These are phyloP conservation scores for Penicillium goetzii DNA, from an alignment of 495 filamentous ascomycete species.

Conservation along the genomic window DNA sequence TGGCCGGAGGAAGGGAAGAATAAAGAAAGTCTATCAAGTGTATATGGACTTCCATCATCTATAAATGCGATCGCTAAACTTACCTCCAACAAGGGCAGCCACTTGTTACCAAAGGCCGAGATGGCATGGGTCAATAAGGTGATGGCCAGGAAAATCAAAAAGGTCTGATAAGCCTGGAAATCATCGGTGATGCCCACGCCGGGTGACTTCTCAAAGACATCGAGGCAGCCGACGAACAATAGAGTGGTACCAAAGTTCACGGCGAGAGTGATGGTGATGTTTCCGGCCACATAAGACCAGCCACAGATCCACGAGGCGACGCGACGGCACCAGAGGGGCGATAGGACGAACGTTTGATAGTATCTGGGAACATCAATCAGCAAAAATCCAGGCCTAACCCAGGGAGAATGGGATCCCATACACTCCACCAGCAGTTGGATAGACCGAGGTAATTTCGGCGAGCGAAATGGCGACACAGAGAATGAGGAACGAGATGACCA, in stretches of 20 bases:
- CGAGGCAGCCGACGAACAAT: slow-evolving; percentile 30
- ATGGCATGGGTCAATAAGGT: slow-evolving; percentile 48
- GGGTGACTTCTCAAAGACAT: slow-evolving; percentile 46
- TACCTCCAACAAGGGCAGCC: slow-evolving; percentile 46
- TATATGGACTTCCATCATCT: not conserved
- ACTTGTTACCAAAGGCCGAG: slow-evolving; percentile 35
- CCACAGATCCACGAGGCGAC: slow-evolving; percentile 67
- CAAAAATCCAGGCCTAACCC: too few relatives aligned
- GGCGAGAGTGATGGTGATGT: slow-evolving; percentile 55
- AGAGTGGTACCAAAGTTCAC: slow-evolving; percentile 40
- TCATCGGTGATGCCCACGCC: slow-evolving; percentile 32
- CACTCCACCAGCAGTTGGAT: slow-evolving; percentile 65
- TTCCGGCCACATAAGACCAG: slow-evolving; percentile 71
- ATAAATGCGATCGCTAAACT: slow-evolving; percentile 31
- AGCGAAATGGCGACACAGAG: slow-evolving; percentile 67
- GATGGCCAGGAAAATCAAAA: slow-evolving; percentile 62
- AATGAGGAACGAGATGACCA: slow-evolving; percentile 66
- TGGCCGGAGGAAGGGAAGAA: too few relatives aligned
- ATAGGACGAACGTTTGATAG: slow-evolving; percentile 67
- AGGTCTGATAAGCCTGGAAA: slow-evolving; percentile 46
- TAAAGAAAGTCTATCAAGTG: not conserved
- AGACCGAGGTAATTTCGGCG: slow-evolving; percentile 72
- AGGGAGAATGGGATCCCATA: slow-evolving; percentile 29
- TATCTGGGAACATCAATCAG: slow-evolving; percentile 26
- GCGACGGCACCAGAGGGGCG: slow-evolving; percentile 54